Evolutionary conservation across 2,329 filamentous ascomycete species (phyloP), one percentile per base, ranked within the genome.

Genomic region (Aureobasidium uvarum): DNA sequence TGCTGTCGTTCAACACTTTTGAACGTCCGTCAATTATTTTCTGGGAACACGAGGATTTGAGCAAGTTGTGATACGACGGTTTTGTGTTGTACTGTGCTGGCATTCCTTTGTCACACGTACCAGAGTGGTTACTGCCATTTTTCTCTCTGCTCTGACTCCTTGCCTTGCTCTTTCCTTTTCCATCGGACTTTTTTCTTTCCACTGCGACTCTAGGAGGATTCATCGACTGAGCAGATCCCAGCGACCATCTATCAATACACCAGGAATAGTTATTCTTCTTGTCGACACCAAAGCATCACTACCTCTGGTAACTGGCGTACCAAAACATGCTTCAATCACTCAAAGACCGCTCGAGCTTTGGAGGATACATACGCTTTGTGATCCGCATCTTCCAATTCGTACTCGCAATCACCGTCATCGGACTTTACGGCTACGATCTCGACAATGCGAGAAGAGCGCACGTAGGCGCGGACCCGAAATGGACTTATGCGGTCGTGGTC

Each of bases 331-430:
- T 64, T 5, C 48, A 54, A 45, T 45, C 39, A 28, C 50, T 64
- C 38, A 64, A 64, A n/a, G 60, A 64, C 14, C 48, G 50, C 28
- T 55, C 50, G 1, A 48, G 39, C 0, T 64, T 64, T 38, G 60
- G 60, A 18, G 60, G 60, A 14, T 45, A 39, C 48, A 72, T 81
- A 69, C 89, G 89, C 73, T 78, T 82, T 28, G 69, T 83, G 69
- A 78, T 92, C n/a, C 89, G 93, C 74, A 82, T 93, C 75, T 77
- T 88, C 67, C 90, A 94, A 73, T 88, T 96, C 72, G 83, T 90
- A 66, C 82, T 96, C 69, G 91, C 87, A 16, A 78, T 96, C 66
- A 84, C 89, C 1, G 89, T 95, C 64, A 87, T 89, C 69, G 92
- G 89, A 0, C 84, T 96, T 23, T 96, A 95, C 70, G 90, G 87